Percentiles rank a stretch among this genome's conserved stretches.
Evolutionary conservation across 257 asterid species (phyloP).

Genomic region (Striga asiatica): DNA sequence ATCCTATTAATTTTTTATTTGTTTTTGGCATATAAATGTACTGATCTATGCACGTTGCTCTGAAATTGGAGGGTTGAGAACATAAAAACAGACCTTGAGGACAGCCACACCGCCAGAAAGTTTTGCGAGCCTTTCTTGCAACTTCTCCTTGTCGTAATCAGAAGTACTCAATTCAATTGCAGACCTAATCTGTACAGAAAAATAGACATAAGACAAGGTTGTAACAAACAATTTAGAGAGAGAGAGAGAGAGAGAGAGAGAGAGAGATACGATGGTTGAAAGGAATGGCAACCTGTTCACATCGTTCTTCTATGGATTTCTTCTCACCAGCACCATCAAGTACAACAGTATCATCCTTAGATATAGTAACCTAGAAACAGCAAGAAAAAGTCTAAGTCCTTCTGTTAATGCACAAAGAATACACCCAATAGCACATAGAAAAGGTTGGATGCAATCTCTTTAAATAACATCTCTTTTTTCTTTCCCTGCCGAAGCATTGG

Average conservation of each 20-base stretch:
- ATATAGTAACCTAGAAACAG: conserved; percentile 45
- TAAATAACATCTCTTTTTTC: no score
- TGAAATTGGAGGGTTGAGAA: not conserved
- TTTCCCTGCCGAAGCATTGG: no score
- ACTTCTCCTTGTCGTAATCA: conserved; percentile 87
- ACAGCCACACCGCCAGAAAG: conserved; percentile 98
- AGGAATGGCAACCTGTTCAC: conserved; percentile 56
- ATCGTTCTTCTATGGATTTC: conserved; percentile 72
- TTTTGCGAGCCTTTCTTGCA: conserved; percentile 89
- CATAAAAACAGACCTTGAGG: conserved; percentile 46
- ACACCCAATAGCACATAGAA: not conserved
- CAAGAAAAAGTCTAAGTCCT: no score
- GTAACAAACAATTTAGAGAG: not conserved
- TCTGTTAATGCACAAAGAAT: not conserved
- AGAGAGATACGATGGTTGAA: no score
- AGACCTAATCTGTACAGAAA: not conserved
- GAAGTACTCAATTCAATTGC: conserved; percentile 49
- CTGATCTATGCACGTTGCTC: no score
- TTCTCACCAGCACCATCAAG: conserved; percentile 90
- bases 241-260: no score
- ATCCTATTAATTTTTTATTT: no score
- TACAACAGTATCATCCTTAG: conserved; percentile 81
- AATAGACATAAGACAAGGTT: not conserved
- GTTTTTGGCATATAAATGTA: not conserved
- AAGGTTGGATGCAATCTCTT: no score